Base-by-base conservation (phyloP, 2,329 filamentous ascomycete species). In the Alternaria novae-zelandiae region DNA sequence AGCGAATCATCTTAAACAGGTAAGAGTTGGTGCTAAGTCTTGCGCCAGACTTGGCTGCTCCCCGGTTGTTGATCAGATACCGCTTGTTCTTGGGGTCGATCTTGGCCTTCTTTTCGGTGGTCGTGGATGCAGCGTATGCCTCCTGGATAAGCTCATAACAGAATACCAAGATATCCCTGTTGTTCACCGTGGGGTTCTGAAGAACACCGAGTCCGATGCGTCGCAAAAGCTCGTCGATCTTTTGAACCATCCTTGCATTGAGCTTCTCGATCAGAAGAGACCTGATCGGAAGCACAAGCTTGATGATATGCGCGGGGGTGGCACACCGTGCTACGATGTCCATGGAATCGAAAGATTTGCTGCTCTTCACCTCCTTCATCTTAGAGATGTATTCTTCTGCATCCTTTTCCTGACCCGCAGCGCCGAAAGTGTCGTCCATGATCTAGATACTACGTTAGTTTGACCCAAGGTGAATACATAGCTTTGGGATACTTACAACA, bases 311-410 rank as follows among this genome's bases (percentile, higher is more conserved):
- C 55, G 82, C 84, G 23, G 97, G 85, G 2, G 94, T 95, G 2
- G 93, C 90, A 51, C 90, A 94, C 74, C 90, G 92, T 25, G 96
- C 91, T 68, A 98, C 86, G 15, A 98, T 85, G 79, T 98, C 95
- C 90, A 98, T 96, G 0, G 96, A 97, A 76, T 99, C 96, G 74
- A 94, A 97, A 77, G 94, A 97, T 84, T 98, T 99, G 84, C 92
- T 97, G 80, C 92, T 96, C 83, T 97, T 98, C 60, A 99, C 91
- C 81, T 99, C 96, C 80, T 96, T 97, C 90, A 96, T 97, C 80
- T 95, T 92, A 77, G 90, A 97, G 59, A 91, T 90, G 78, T 99
- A 99, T 57, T 94, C 96, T 72, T 97, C 94, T 0, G 95, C 95
- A 73, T 99, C 96, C 80, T 99, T 99, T 76, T 99, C 95, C 81